Conservation (phyloP, 2,329 filamentous ascomycete genomes). For the Myotisia sp. region DNA sequence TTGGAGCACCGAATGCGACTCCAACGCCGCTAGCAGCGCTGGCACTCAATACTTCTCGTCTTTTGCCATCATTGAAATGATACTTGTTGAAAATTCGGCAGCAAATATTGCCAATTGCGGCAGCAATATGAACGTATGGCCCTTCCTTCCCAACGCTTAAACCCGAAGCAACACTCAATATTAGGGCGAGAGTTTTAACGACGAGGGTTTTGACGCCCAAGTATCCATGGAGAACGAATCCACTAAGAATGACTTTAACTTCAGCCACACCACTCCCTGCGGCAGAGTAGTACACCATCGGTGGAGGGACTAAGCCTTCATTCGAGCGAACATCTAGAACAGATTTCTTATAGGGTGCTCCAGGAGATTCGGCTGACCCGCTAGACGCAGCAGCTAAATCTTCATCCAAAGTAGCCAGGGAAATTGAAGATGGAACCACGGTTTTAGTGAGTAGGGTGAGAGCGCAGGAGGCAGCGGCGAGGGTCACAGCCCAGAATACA, state of each 20-base stretch:
- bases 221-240: constrained; percentile 92
- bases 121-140: constrained; percentile 93
- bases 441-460: constrained; percentile 86
- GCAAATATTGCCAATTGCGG: constrained; percentile 87
- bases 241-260: constrained; percentile 93
- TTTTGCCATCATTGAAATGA: constrained; percentile 82
- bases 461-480: constrained; percentile 59
- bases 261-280: constrained; percentile 94
- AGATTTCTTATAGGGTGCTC: constrained; percentile 24
- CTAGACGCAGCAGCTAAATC: constrained; percentile 59
- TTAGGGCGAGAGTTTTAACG: constrained; percentile 68
- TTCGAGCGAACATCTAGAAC: constrained; percentile 20
- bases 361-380: constrained; percentile 28
- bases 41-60: constrained; percentile 81
- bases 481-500: constrained; percentile 52
- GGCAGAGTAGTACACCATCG: constrained; percentile 90
- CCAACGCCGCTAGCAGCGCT: constrained; percentile 85
- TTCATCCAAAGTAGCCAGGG: constrained; percentile 78
- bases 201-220: constrained; percentile 75
- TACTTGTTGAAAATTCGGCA: constrained; percentile 93
- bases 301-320: constrained; percentile 34
- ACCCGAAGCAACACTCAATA: constrained; percentile 82
- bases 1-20: constrained; percentile 83
- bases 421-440: constrained; percentile 75
- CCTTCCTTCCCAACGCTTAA: constrained; percentile 90